Evolutionary conservation across 306 rosid species (phyloP), one percentile per base, ranked within the genome.

Genomic region (Pterocarpus macrocarpus): DNA sequence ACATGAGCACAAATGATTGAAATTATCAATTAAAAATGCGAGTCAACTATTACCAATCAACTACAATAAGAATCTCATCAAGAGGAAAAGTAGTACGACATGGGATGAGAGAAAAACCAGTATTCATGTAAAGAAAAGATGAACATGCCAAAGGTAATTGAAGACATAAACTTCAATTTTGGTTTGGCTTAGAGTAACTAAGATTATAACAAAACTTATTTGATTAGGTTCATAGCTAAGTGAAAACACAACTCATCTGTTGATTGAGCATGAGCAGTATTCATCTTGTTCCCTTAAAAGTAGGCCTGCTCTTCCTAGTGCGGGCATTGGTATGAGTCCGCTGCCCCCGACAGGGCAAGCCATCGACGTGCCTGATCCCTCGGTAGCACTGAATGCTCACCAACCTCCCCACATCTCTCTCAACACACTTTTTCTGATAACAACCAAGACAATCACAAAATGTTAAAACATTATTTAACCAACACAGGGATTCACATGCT

Each of bases 341-440:
- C 83, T 90, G 93, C 47, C 93, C 93, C 13, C 93, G 82, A 76
- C 93, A 90, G 7, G 93, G 93, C 30, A 90, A 74, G 39, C 85
- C 82, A 78, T 84, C 88, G 0, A 59, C 76, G 7, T 90, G 93
- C 75, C 93, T 87, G 39, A 86, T 79, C 77, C 93, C 93, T 84
- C 91, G 80, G 41, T 90, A 86, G 85, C 91, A 86, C 77, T 86
- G 91, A 69, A 90, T 84, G 43, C 79, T 56, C 47, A 79, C 88
- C 85, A 90, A 71, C 78, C 89, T 88, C 44, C 45, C 81, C 41
- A 90, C 79, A 43, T 90, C 93, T 68, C 72, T 90, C 67, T 82
- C 75, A 69, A 86, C 91, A 59, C 82, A 56, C 12, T 78, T 86
- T 80, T 56, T 80, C 93, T 90, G 89, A 56, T 55, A 50, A n/a